Conservation (phyloP, 1,139 yeast species). For the Suhomyces taliae region DNA sequence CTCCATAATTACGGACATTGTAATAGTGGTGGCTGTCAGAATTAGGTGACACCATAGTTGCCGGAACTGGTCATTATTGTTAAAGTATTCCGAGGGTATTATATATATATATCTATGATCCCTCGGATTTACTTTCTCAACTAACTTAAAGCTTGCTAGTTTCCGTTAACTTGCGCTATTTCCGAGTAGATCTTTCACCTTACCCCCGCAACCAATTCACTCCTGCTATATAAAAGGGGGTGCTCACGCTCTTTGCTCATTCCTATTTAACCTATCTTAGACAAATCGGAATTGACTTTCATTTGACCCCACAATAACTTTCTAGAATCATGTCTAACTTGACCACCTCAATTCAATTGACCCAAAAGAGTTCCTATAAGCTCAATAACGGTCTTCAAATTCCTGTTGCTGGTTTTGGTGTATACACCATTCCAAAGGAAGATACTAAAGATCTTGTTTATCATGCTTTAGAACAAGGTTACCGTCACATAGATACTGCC, state of each 20-base stretch:
- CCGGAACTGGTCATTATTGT: too few species aligned
- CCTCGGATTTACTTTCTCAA: too few species aligned
- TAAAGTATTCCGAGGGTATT: background rate
- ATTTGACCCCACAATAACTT: background rate
- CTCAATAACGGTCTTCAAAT: constrained; percentile 40
- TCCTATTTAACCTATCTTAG: too few species aligned
- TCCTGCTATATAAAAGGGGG: background rate
- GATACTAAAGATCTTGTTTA: constrained; percentile 32
- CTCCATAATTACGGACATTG: background rate
- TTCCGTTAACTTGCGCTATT: background rate
- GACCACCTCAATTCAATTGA: constrained; percentile 32
- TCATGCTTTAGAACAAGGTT: constrained; percentile 57
- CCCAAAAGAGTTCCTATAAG: constrained; percentile 28
- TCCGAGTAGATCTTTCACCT: background rate
- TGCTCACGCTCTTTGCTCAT: background rate
- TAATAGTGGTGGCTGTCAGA: background rate
- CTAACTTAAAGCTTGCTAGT: too few species aligned
- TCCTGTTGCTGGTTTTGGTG: constrained; percentile 45
- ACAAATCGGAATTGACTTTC: background rate
- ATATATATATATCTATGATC: too few species aligned
- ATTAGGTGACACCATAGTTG: background rate
- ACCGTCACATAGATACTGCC: constrained; percentile 71
- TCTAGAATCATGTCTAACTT: constrained; percentile 19
- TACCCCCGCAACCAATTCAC: background rate
- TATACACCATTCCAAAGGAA: constrained; percentile 26